Percentiles rank a stretch among this genome's conserved stretches.
phyloP scores from a whole-genome alignment of 2,329 filamentous ascomycete genomes.

The Pseudogymnoascus sp. region DNA sequence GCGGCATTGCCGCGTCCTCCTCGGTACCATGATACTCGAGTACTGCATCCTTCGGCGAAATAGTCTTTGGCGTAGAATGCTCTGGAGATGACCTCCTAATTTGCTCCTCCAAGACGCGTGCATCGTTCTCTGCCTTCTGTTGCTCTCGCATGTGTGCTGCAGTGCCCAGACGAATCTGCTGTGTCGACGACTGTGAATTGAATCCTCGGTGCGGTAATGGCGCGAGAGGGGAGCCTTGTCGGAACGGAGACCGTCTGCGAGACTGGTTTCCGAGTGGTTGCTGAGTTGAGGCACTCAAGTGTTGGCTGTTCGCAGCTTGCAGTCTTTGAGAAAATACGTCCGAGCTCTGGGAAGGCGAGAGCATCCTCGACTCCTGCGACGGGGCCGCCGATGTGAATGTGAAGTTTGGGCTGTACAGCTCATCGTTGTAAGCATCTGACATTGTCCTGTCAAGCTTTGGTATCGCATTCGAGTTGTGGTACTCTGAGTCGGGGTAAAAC shows the following conservation, averaged over 20 bases:
- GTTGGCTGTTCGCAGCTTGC: constrained; percentile 71
- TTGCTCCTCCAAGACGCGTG: constrained; percentile 36
- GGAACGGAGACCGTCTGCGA: constrained; percentile 75
- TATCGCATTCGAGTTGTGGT: constrained; percentile 49
- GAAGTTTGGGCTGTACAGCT: constrained; percentile 71
- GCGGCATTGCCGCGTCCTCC: constrained; percentile 60
- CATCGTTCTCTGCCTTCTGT: constrained; percentile 54
- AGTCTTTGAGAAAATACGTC: constrained; percentile 69
- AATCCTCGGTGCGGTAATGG: constrained; percentile 36
- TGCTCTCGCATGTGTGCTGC: constrained; percentile 57
- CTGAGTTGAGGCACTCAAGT: constrained; percentile 53
- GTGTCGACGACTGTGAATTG: constrained; percentile 23
- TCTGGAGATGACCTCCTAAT: constrained; percentile 34
- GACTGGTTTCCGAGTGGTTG: constrained; percentile 38
- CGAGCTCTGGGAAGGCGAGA: constrained; percentile 43
- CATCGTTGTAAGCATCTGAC: constrained; percentile 78
- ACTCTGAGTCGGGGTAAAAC: constrained; percentile 38
- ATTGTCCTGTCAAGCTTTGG: constrained; percentile 82
- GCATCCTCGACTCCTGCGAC: constrained; percentile 36
- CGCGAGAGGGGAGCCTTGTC: constrained; percentile 60
- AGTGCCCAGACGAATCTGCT: constrained; percentile 43
- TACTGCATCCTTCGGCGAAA: constrained; percentile 88
- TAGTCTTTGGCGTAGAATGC: constrained; percentile 66
- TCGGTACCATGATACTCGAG: constrained; percentile 77
- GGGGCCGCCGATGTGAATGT: constrained; percentile 52